Percentiles rank a stretch among this genome's conserved stretches.
Conservation (phyloP, 2,329 filamentous ascomycete genomes). For the Colletotrichum shisoi region DNA sequence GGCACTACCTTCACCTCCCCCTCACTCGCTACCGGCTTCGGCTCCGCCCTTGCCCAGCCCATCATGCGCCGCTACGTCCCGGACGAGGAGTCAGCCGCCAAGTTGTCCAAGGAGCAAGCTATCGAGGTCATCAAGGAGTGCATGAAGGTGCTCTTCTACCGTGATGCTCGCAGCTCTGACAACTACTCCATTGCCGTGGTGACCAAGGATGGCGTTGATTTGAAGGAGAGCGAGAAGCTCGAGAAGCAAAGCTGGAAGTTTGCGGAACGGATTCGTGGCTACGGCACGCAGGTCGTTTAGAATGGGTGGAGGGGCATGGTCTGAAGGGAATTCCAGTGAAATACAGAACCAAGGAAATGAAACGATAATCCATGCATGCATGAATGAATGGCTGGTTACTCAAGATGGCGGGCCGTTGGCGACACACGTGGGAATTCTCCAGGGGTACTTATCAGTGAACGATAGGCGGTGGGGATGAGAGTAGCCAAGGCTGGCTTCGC, state of each 20-base stretch:
- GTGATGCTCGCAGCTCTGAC: conserved; percentile 92
- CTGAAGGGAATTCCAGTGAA: neutral
- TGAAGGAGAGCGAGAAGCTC: conserved; percentile 85
- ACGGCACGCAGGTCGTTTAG: conserved; percentile 81
- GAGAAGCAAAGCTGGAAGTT: conserved; percentile 98
- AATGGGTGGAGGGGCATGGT: neutral
- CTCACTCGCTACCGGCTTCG: conserved; percentile 91
- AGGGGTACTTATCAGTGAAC: conserved; percentile 3
- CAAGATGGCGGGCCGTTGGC: conserved; percentile 6
- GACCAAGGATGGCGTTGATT: conserved; percentile 85
- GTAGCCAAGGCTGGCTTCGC: neutral
- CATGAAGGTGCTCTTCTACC: conserved; percentile 98
- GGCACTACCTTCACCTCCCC: conserved; percentile 91
- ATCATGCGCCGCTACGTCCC: conserved; percentile 85
- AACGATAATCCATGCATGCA: conserved; percentile 7
- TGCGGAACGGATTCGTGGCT: conserved; percentile 91
- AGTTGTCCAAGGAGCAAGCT: conserved; percentile 79
- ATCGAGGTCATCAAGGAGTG: conserved; percentile 85
- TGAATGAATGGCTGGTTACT: conserved; percentile 21
- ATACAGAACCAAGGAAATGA: conserved; percentile 19
- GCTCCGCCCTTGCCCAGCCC: conserved; percentile 89
- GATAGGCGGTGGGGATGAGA: neutral
- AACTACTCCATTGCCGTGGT: conserved; percentile 90
- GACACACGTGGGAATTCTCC: conserved; percentile 11
- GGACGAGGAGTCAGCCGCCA: conserved; percentile 78